Evolutionary conservation across 1,284 basidiomycete genomes (phyloP).

Genomic region (Ceratobasidium sp.): DNA sequence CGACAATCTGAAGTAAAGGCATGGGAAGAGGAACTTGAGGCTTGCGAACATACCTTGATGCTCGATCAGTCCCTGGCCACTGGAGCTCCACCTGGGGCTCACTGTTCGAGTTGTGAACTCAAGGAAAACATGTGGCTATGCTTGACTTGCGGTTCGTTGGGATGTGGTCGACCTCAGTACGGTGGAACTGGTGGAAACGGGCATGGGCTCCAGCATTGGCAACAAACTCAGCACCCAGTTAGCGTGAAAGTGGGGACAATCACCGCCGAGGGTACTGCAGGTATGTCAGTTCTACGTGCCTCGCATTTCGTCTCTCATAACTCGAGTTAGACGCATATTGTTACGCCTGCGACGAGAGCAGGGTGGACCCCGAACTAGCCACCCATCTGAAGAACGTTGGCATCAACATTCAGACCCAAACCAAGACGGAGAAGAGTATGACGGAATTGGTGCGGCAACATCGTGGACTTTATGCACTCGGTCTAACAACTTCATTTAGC

Average conservation of each 20-base stretch:
- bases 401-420: slow-evolving; percentile 83
- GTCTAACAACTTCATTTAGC: slow-evolving; percentile 55
- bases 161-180: slow-evolving; percentile 88
- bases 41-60: slow-evolving; percentile 87
- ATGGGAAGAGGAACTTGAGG: slow-evolving; percentile 93
- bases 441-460: slow-evolving; percentile 80
- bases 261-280: slow-evolving; percentile 90
- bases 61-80: slow-evolving; percentile 71
- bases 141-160: slow-evolving; percentile 91
- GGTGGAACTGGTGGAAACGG: slow-evolving; percentile 89
- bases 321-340: slow-evolving; percentile 83
- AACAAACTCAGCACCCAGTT: slow-evolving; percentile 78
- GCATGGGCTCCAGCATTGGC: slow-evolving; percentile 85
- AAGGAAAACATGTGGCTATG: slow-evolving; percentile 96
- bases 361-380: slow-evolving; percentile 79
- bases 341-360: slow-evolving; percentile 90
- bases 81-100: slow-evolving; percentile 58
- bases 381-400: slow-evolving; percentile 83
- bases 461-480: neutral
- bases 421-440: slow-evolving; percentile 97
- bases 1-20: slow-evolving; percentile 94
- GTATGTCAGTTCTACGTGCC: slow-evolving; percentile 54
- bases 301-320: neutral
- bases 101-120: slow-evolving; percentile 79
- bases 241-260: slow-evolving; percentile 97